A percentile compares a stretch with the other conserved stretches of the same genome.
Conservation (phyloP, 805 yeast species). For the Geotrichum ghanense region DNA sequence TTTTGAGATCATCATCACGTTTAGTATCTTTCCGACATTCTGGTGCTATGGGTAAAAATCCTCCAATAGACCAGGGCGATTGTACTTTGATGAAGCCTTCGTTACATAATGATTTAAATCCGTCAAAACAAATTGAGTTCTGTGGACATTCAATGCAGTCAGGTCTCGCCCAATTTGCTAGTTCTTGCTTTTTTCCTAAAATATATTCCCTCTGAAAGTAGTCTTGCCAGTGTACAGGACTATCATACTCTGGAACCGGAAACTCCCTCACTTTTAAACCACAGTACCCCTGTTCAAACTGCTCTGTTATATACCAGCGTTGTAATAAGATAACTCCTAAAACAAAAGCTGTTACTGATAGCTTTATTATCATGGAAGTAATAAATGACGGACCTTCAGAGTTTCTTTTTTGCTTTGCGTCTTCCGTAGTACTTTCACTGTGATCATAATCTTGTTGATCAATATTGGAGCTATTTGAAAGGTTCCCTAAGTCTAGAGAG, state of each 20-base stretch:
- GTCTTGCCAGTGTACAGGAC: not conserved
- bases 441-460: too few relatives aligned
- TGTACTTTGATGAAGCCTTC: slow-evolving; percentile 45
- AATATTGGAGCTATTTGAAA: too few relatives aligned
- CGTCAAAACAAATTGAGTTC: slow-evolving; percentile 62
- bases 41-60: slow-evolving; percentile 50
- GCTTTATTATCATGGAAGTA: too few relatives aligned
- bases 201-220: not conserved
- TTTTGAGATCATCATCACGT: slow-evolving; percentile 47
- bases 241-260: not conserved
- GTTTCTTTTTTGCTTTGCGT: too few relatives aligned
- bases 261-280: not conserved
- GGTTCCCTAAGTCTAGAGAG: too few relatives aligned
- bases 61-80: slow-evolving; percentile 45
- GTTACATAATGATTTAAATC: slow-evolving; percentile 53
- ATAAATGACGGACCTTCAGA: too few relatives aligned
- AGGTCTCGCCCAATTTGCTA: slow-evolving; percentile 27
- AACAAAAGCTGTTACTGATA: slow-evolving; percentile 26
- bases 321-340: not conserved
- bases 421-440: too few relatives aligned
- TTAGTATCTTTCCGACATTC: slow-evolving; percentile 68
- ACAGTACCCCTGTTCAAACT: slow-evolving; percentile 60
- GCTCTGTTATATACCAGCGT: slow-evolving; percentile 54
- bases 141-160: slow-evolving; percentile 68
- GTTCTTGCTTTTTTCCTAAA: not conserved